Percentiles rank a stretch among this genome's conserved stretches.
Evolutionary conservation across 352 stramenopile species (phyloP).

Genomic region (Phytophthora colocasiae): DNA sequence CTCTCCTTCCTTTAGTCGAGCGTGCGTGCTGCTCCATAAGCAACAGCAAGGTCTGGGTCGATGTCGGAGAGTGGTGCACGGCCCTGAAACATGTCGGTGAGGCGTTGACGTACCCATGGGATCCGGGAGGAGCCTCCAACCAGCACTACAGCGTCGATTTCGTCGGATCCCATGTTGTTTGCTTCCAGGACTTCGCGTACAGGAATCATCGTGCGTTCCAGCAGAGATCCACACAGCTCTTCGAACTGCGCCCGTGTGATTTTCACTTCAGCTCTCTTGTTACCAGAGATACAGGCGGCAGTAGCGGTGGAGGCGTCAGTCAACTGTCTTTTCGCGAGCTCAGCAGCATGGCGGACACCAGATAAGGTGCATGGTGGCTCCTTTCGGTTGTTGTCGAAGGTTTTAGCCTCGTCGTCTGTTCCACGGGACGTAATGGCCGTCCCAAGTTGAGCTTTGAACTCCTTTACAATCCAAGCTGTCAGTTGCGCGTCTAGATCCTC

Average conservation of each 20-base stretch:
- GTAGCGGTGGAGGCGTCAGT: conserved; percentile 35
- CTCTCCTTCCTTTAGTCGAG: conserved; percentile 45
- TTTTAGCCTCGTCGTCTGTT: conserved; percentile 26
- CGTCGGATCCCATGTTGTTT: conserved; percentile 63
- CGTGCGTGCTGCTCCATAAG: conserved; percentile 63
- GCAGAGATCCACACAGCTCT: conserved; percentile 45
- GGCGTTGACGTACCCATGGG: conserved; percentile 57
- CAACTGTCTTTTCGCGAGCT: conserved; percentile 63
- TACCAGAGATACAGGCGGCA: conserved; percentile 44
- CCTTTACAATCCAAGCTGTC: conserved; percentile 85
- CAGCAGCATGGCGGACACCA: conserved; percentile 61
- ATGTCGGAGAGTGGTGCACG: conserved; percentile 58
- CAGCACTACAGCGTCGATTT: conserved; percentile 67
- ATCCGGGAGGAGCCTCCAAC: conserved; percentile 66
- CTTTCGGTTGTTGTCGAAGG: conserved; percentile 24
- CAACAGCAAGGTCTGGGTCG: conserved; percentile 74
- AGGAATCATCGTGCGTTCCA: conserved; percentile 64
- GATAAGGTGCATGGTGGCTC: conserved; percentile 61
- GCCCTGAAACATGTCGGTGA: conserved; percentile 59
- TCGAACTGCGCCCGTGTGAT: conserved; percentile 63
- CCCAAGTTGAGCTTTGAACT: conserved; percentile 71
- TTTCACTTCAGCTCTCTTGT: conserved; percentile 25
- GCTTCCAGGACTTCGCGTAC: conserved; percentile 58
- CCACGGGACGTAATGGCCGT: conserved; percentile 37
- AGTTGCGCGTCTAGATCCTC: conserved; percentile 95